A percentile compares a stretch with the other conserved stretches of the same genome.
phyloP scores from a whole-genome alignment of 768 basidiomycete genomes.

The Piloderma croceum region DNA sequence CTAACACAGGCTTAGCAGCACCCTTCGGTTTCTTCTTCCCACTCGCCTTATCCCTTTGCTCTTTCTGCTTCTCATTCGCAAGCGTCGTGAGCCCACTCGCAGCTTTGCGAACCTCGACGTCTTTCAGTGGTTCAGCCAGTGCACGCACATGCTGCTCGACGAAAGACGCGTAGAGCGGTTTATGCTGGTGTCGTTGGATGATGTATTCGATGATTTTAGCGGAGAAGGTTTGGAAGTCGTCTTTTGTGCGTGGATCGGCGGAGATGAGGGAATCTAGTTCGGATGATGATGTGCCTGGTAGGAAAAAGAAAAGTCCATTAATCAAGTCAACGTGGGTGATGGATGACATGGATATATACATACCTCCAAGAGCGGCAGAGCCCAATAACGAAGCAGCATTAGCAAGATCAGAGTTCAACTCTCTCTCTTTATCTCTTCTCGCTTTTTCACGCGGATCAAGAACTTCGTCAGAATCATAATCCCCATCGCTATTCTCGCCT shows the following conservation, averaged over 20 bases:
- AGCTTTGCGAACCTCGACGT: constrained; percentile 88
- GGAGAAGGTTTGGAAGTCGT: constrained; percentile 78
- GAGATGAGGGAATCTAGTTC: constrained; percentile 71
- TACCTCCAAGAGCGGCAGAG: constrained; percentile 59
- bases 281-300: constrained; percentile 56
- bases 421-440: constrained; percentile 68
- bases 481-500: constrained; percentile 35
- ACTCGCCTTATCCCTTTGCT: constrained; percentile 75
- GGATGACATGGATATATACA: no score
- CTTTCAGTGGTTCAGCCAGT: constrained; percentile 71
- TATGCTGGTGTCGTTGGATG: constrained; percentile 72
- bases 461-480: constrained; percentile 69
- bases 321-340: no score
- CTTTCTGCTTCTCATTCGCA: constrained; percentile 94
- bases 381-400: constrained; percentile 83
- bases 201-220: constrained; percentile 66
- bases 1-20: constrained; percentile 67
- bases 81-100: constrained; percentile 79
- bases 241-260: constrained; percentile 80
- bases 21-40: constrained; percentile 88
- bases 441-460: constrained; percentile 79
- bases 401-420: constrained; percentile 82
- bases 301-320: no score
- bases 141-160: constrained; percentile 79
- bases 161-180: constrained; percentile 79